These are phyloP conservation scores for Neofusicoccum cordaticola DNA, from an alignment of 2,329 filamentous ascomycete genomes.

Conservation along the genomic window DNA sequence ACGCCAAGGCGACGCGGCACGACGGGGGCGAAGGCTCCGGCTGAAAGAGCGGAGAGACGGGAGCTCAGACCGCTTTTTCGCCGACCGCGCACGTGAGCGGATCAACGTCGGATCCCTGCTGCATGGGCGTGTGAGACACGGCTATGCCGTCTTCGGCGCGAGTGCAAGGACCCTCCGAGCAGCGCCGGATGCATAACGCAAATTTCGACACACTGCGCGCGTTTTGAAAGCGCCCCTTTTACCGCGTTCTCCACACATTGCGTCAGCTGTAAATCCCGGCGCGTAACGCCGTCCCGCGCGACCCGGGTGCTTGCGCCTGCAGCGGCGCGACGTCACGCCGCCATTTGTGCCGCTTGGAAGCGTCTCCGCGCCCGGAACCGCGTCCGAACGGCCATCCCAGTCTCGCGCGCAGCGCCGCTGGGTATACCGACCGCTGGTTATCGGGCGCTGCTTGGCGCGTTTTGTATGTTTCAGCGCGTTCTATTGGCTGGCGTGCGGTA, in stretches of 20 bases:
- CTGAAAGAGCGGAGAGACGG: neutral
- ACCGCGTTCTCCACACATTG: neutral
- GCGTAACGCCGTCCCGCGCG: neutral
- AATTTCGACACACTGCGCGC: slow-evolving; percentile 1
- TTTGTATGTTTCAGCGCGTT: neutral
- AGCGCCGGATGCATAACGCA: slow-evolving; percentile 14
- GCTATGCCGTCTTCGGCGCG: slow-evolving; percentile 5
- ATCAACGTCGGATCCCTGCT: slow-evolving; percentile 7
- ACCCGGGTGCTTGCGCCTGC: neutral
- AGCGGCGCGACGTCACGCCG: neutral
- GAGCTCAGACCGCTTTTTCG: slow-evolving; percentile 7
- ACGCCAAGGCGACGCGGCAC: slow-evolving; percentile 10
- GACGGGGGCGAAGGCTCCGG: neutral
- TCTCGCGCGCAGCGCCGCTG: neutral
- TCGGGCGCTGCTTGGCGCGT: neutral
- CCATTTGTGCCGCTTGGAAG: neutral
- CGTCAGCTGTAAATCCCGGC: slow-evolving; percentile 1
- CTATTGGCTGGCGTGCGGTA: neutral
- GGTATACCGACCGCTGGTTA: neutral
- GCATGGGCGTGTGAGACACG: neutral
- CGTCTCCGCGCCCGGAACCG: neutral
- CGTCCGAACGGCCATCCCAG: neutral
- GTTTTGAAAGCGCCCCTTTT: slow-evolving; percentile 11
- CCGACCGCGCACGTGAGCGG: slow-evolving; percentile 1
- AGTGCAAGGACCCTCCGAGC: slow-evolving; percentile 3